Percentiles rank a stretch among this genome's conserved stretches.
Evolutionary conservation across 2,329 filamentous ascomycete species (phyloP).

Genomic region (Hypoxylon sp.): DNA sequence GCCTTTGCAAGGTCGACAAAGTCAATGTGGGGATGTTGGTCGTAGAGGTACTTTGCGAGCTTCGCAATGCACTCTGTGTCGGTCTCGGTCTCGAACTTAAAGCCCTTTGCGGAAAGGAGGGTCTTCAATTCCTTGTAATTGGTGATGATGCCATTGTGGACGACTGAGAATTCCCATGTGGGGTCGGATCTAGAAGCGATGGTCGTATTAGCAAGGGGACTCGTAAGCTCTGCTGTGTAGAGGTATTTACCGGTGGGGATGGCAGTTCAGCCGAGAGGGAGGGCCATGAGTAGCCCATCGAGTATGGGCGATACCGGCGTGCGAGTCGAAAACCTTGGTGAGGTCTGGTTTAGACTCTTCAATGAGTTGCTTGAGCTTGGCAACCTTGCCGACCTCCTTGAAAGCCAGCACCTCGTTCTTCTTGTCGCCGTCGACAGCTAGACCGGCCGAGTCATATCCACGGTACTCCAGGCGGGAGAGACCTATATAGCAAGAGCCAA

Average conservation of each 20-base stretch:
- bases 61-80: conserved; percentile 99
- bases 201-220: conserved; percentile 47
- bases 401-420: conserved; percentile 97
- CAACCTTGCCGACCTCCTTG: conserved; percentile 99
- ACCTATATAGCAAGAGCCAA: conserved; percentile 66
- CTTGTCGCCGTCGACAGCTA: conserved; percentile 97
- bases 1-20: conserved; percentile 98
- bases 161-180: conserved; percentile 95
- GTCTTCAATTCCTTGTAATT: conserved; percentile 99
- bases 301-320: conserved; percentile 98
- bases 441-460: conserved; percentile 97
- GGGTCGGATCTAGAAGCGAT: conserved; percentile 81
- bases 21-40: conserved; percentile 92
- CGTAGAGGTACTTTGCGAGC: conserved; percentile 97
- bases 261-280: conserved; percentile 95
- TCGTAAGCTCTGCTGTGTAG: conserved; percentile 45
- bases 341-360: conserved; percentile 86
- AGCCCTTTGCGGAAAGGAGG: conserved; percentile 92
- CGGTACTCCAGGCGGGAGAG: conserved; percentile 97
- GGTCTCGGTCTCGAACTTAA: conserved; percentile 99
- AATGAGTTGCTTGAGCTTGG: conserved; percentile 94
- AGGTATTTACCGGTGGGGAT: conserved; percentile 87
- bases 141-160: conserved; percentile 99
- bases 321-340: conserved; percentile 95
- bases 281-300: conserved; percentile 98